These are phyloP conservation scores for Coemansia sp. DNA, from an alignment of 192 early-diverging fungal species.

Conservation along the genomic window DNA sequence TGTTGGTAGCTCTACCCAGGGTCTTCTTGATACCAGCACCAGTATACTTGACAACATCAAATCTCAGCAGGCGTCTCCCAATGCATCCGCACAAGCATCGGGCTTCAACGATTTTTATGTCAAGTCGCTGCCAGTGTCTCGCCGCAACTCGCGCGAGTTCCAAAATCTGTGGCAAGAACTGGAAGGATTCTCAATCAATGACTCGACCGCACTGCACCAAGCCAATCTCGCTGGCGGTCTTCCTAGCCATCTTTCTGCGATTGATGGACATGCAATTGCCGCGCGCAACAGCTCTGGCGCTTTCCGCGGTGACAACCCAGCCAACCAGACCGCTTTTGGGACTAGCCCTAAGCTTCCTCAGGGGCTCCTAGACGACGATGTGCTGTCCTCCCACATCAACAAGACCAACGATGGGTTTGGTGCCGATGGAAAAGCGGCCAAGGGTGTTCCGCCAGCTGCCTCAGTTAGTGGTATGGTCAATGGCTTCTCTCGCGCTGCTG, in stretches of 20 bases:
- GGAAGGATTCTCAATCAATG: slow-evolving; percentile 47
- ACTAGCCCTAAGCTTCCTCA: slow-evolving; percentile 54
- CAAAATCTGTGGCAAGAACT: slow-evolving; percentile 54
- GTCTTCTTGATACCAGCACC: slow-evolving; percentile 27
- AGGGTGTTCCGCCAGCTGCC: background rate
- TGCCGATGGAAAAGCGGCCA: background rate
- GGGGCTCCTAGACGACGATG: slow-evolving; percentile 48
- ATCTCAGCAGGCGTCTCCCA: slow-evolving; percentile 54
- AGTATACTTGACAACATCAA: slow-evolving; percentile 48
- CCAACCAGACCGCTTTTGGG: slow-evolving; percentile 17
- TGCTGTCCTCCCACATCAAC: slow-evolving; percentile 11
- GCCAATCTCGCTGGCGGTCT: background rate
- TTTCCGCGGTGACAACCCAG: slow-evolving; percentile 24
- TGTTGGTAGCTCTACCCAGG: slow-evolving; percentile 7
- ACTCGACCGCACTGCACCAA: slow-evolving; percentile 16
- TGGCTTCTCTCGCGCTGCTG: slow-evolving; percentile 13
- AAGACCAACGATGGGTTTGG: background rate
- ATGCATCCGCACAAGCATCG: slow-evolving; percentile 16
- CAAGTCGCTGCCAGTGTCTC: slow-evolving; percentile 66
- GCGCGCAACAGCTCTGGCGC: slow-evolving; percentile 37
- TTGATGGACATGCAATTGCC: slow-evolving; percentile 37
- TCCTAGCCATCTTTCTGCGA: slow-evolving; percentile 12
- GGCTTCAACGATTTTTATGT: slow-evolving; percentile 47
- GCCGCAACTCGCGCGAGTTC: slow-evolving; percentile 71
- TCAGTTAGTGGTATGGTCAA: slow-evolving; percentile 9